Evolutionary conservation across 2,329 filamentous ascomycete genomes (phyloP).

Genomic region (Sarocladium brachiariae): DNA sequence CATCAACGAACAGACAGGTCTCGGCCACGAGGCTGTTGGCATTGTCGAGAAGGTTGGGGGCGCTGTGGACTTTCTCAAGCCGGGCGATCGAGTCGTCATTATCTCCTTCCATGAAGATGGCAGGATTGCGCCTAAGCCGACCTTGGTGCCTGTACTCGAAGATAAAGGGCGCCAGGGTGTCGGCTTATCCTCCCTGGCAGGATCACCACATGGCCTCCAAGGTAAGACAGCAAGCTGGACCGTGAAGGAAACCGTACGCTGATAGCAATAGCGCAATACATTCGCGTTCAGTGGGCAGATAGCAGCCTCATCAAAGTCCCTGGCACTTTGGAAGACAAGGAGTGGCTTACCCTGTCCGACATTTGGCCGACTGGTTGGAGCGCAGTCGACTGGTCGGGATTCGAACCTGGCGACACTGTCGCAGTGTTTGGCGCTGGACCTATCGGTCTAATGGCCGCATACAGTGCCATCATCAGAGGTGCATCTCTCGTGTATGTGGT

Average conservation of each 20-base stretch:
- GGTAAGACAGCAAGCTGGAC: neutral
- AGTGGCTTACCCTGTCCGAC: constrained; percentile 6
- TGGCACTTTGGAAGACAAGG: neutral
- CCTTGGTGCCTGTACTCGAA: neutral
- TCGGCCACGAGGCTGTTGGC: constrained; percentile 38
- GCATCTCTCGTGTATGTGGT: constrained; percentile 56
- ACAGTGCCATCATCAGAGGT: constrained; percentile 53
- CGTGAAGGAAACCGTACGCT: neutral
- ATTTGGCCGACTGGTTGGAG: constrained; percentile 39
- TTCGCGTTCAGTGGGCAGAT: neutral
- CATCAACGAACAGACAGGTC: constrained; percentile 14
- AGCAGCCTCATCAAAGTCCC: neutral
- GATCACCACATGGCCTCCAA: neutral
- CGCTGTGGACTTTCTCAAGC: constrained; percentile 24
- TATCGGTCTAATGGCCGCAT: constrained; percentile 59
- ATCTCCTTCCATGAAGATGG: neutral
- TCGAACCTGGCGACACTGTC: constrained; percentile 53
- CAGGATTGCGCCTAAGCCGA: neutral
- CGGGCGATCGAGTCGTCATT: constrained; percentile 34
- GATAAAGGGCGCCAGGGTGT: neutral
- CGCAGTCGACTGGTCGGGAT: constrained; percentile 48
- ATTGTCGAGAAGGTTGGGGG: constrained; percentile 27
- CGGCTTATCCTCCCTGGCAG: neutral
- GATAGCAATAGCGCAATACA: neutral
- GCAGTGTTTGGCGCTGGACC: constrained; percentile 59